These are phyloP conservation scores for Whalleya microplaca DNA, from an alignment of 2,329 filamentous ascomycete species.

Conservation along the genomic window DNA sequence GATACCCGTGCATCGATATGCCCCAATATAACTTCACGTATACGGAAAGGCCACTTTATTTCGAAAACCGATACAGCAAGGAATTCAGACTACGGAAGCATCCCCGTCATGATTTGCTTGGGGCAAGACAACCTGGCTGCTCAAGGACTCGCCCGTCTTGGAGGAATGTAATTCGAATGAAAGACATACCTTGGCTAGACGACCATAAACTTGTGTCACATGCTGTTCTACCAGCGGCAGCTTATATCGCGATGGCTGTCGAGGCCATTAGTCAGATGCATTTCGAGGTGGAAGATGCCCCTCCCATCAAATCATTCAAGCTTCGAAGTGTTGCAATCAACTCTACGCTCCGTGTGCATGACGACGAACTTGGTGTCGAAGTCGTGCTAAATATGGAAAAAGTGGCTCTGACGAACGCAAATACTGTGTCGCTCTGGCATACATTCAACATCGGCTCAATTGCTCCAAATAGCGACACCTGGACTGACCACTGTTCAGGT, in stretches of 20 bases:
- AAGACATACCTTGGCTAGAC: slow-evolving; percentile 6
- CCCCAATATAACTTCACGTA: slow-evolving; percentile 9
- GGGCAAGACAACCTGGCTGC: background rate
- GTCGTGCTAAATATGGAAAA: slow-evolving; percentile 16
- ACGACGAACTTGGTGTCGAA: slow-evolving; percentile 14
- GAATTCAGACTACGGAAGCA: slow-evolving; percentile 1
- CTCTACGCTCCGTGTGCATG: slow-evolving; percentile 9
- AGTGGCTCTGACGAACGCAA: background rate
- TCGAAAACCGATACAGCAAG: slow-evolving; percentile 5
- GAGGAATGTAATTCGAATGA: slow-evolving; percentile 7
- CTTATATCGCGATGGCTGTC: slow-evolving; percentile 10
- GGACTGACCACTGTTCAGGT: slow-evolving; percentile 14
- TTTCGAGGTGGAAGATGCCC: slow-evolving; percentile 1
- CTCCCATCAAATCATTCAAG: slow-evolving; percentile 10
- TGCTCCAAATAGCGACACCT: background rate
- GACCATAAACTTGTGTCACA: slow-evolving; percentile 4
- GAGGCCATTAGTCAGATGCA: slow-evolving; percentile 11
- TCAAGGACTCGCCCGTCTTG: background rate
- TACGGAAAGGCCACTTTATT: background rate
- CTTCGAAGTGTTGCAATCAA: slow-evolving; percentile 14
- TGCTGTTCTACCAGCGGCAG: slow-evolving; percentile 5
- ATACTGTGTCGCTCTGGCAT: slow-evolving; percentile 7
- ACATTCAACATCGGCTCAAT: slow-evolving; percentile 17
- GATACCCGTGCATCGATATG: slow-evolving; percentile 1
- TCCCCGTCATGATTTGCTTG: slow-evolving; percentile 3